These are phyloP conservation scores for Diplocarpon rosae DNA, from an alignment of 2,329 filamentous ascomycete genomes.

Conservation along the genomic window DNA sequence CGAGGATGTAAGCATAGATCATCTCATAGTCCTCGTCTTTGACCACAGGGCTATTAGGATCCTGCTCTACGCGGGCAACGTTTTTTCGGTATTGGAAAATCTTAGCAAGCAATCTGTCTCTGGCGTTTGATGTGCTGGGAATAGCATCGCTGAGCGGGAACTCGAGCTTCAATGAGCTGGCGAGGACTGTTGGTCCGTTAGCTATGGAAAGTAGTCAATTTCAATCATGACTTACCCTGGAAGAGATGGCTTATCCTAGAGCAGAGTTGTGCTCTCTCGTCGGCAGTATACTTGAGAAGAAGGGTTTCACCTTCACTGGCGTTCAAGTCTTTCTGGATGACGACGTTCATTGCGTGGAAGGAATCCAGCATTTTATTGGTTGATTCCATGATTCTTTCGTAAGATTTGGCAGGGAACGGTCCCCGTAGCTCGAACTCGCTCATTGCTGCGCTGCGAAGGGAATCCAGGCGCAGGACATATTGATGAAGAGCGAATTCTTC, in stretches of 20 bases:
- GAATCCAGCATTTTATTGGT: constrained; percentile 82
- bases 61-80: constrained; percentile 9
- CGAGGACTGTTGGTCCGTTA: constrained; percentile 48
- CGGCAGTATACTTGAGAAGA: constrained; percentile 65
- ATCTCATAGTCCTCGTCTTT: constrained; percentile 80
- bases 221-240: constrained; percentile 28
- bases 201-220: constrained; percentile 1
- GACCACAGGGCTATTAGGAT: constrained; percentile 26
- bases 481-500: constrained; percentile 82
- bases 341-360: constrained; percentile 92
- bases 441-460: constrained; percentile 59
- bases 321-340: constrained; percentile 69
- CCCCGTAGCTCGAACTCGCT: constrained; percentile 83
- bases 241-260: constrained; percentile 83
- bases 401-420: constrained; percentile 68
- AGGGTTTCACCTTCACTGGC: constrained; percentile 72
- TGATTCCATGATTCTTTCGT: constrained; percentile 62
- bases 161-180: constrained; percentile 86
- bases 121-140: constrained; percentile 67
- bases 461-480: constrained; percentile 63
- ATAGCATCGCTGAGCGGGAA: constrained; percentile 86
- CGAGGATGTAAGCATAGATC: constrained; percentile 77
- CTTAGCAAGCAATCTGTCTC: constrained; percentile 75
- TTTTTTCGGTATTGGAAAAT: constrained; percentile 78
- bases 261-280: constrained; percentile 72